phyloP scores from a whole-genome alignment of 306 rosid genomes.

The Sophora flavescens region DNA sequence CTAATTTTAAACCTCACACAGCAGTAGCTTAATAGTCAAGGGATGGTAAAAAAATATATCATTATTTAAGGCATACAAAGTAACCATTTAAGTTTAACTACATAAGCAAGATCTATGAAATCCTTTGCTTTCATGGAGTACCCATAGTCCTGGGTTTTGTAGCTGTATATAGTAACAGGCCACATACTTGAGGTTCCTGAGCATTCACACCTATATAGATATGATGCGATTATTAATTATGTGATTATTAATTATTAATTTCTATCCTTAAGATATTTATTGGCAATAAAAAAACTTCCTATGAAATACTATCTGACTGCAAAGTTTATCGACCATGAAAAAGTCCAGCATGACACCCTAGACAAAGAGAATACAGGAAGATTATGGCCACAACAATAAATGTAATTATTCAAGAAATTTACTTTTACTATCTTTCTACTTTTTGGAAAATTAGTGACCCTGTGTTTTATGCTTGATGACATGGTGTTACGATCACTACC shows the following conservation, averaged over 20 bases:
- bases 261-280: neutral
- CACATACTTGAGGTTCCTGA: conserved; percentile 83
- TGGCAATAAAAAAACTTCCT: neutral
- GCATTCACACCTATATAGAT: conserved; percentile 79
- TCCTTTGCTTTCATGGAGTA: conserved; percentile 83
- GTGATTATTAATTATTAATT: neutral
- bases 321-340: conserved; percentile 99
- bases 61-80: no score
- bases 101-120: conserved; percentile 86
- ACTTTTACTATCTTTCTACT: no score
- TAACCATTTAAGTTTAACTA: conserved; percentile 35
- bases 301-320: conserved; percentile 82
- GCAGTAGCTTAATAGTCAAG: no score
- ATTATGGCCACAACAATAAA: conserved; percentile 16
- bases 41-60: no score
- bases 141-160: conserved; percentile 84
- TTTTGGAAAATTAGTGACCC: conserved; percentile 20
- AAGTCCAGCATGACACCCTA: conserved; percentile 99
- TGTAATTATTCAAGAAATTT: neutral
- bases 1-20: no score
- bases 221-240: conserved; percentile 6
- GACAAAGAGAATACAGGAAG: neutral
- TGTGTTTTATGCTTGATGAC: conserved; percentile 42
- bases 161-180: conserved; percentile 96
- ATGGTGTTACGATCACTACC: conserved; percentile 52